phyloP scores from a whole-genome alignment of 352 stramenopile genomes.

The Aphanomyces cochlioides region DNA sequence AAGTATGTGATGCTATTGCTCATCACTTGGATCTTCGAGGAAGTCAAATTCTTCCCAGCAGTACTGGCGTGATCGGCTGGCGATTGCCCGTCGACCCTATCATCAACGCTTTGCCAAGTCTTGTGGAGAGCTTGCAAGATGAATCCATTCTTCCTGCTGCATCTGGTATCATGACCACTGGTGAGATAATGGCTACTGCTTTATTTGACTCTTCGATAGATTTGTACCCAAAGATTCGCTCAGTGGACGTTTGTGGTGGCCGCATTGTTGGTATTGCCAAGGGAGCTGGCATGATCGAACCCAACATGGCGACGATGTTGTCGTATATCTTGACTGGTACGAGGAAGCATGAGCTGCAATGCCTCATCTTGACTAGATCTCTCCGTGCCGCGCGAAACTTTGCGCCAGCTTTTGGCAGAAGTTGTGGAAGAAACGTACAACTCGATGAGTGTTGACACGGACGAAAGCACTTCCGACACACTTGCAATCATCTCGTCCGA shows the following conservation, averaged over 20 bases:
- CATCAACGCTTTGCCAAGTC: slow-evolving; percentile 64
- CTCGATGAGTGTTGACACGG: slow-evolving; percentile 95
- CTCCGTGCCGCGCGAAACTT: slow-evolving; percentile 71
- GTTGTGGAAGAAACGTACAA: slow-evolving; percentile 89
- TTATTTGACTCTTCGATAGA: slow-evolving; percentile 35
- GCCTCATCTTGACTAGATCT: slow-evolving; percentile 41
- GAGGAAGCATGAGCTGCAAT: background rate
- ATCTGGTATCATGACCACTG: slow-evolving; percentile 97
- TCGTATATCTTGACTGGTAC: slow-evolving; percentile 86
- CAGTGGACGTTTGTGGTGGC: slow-evolving; percentile 72
- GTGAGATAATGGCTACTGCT: slow-evolving; percentile 31
- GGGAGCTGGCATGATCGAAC: slow-evolving; percentile 98
- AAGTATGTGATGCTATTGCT: slow-evolving; percentile 90
- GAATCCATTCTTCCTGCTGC: slow-evolving; percentile 91
- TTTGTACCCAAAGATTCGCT: slow-evolving; percentile 89
- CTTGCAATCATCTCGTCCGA: slow-evolving; percentile 93
- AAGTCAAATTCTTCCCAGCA: slow-evolving; percentile 90
- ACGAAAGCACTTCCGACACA: slow-evolving; percentile 98
- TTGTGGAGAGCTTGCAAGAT: slow-evolving; percentile 88
- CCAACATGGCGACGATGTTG: slow-evolving; percentile 95
- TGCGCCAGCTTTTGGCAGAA: slow-evolving; percentile 72
- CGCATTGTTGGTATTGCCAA: slow-evolving; percentile 97
- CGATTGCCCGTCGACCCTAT: slow-evolving; percentile 93
- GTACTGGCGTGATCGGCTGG: slow-evolving; percentile 98
- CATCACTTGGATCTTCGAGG: slow-evolving; percentile 84